Evolutionary conservation across 1,139 yeast species (phyloP).

Genomic region (Saccharomyces pastorianus): DNA sequence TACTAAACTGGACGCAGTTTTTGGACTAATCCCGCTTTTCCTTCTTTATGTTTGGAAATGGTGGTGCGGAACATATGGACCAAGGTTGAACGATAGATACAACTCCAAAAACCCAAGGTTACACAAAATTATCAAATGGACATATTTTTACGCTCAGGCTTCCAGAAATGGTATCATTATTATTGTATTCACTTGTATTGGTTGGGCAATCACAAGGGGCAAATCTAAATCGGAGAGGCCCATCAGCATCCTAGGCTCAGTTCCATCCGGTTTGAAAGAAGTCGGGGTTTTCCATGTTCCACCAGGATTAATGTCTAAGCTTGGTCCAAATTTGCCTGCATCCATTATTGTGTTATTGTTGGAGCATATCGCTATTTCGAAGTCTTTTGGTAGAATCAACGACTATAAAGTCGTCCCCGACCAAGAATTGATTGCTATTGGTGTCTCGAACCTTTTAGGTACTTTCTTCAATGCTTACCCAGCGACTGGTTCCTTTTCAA

Average conservation of each 20-base stretch:
- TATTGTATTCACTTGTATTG: slow-evolving; percentile 65
- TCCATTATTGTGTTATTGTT: slow-evolving; percentile 72
- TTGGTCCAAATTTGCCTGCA: slow-evolving; percentile 79
- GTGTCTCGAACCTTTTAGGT: slow-evolving; percentile 83
- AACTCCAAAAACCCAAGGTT: slow-evolving; percentile 23
- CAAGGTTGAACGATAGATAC: slow-evolving; percentile 44
- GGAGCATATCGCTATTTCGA: slow-evolving; percentile 90
- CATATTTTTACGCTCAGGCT: slow-evolving; percentile 57
- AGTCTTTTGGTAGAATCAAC: slow-evolving; percentile 86
- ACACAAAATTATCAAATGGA: slow-evolving; percentile 36
- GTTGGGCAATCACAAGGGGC: slow-evolving; percentile 51
- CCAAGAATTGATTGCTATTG: slow-evolving; percentile 91
- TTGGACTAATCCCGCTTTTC: slow-evolving; percentile 70
- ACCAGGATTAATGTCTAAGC: slow-evolving; percentile 46
- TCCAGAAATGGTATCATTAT: slow-evolving; percentile 77
- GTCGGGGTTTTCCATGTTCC: slow-evolving; percentile 70
- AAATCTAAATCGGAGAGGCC: slow-evolving; percentile 31
- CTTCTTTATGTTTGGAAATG: slow-evolving; percentile 63
- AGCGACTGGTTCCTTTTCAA: slow-evolving; percentile 90
- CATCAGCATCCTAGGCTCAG: slow-evolving; percentile 60
- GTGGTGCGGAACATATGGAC: slow-evolving; percentile 46
- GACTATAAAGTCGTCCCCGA: slow-evolving; percentile 88
- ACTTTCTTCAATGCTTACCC: slow-evolving; percentile 92
- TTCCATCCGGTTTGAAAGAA: slow-evolving; percentile 73
- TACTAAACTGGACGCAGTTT: slow-evolving; percentile 74